Evolutionary conservation across 2,329 filamentous ascomycete species (phyloP), one percentile per base, ranked within the genome.

Genomic region (Neonectria neomacrospora): DNA sequence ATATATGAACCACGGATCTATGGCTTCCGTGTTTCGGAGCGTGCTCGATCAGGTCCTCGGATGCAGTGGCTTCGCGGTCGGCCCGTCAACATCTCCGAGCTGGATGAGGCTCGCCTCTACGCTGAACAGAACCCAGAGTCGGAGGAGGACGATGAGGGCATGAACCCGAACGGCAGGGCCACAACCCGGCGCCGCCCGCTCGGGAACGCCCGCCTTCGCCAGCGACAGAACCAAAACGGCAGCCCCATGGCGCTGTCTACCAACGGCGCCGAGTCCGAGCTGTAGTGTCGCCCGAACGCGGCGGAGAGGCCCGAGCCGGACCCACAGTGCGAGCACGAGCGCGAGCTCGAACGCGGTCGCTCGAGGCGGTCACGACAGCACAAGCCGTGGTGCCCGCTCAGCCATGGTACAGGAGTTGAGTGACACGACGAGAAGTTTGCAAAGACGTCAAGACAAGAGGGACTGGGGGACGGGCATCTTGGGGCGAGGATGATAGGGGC

Each of bases 1-100:
- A 93, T 97, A 73, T 98, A 98, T 80, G 93, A 97, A 76, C 94
- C 96, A 63, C 91, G 90, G 70, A 98, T 99, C 77, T 99, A 98
- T 80, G 96, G 96, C 28, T 99, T 99, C 82, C 88, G 91, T 65
- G 96, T 99, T 22, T 95, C 92, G 18, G 96, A 98, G 79, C 86
- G 94, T 61, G 93, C 96, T 44, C 89, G 92, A 70, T 94, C 92
- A 23, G 96, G 96, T 0, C 96, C 96, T 12, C 87, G 96, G 65
- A 99, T 99, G 96, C 94, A 94, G 77, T 99, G 96, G 96, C 82
- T 99, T 72, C 89, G 96, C 70, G 90, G 91, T 79, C 91, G 94
- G 75, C 96, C 96, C 0, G 83, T 84, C 14, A 88, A 97, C 74
- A 84, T 97, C 58, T 89, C 85, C 45, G 92, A 97, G 72, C 83